Evolutionary conservation across 208 protist genomes (phyloP).

Genomic region (Lotmaria passim): DNA sequence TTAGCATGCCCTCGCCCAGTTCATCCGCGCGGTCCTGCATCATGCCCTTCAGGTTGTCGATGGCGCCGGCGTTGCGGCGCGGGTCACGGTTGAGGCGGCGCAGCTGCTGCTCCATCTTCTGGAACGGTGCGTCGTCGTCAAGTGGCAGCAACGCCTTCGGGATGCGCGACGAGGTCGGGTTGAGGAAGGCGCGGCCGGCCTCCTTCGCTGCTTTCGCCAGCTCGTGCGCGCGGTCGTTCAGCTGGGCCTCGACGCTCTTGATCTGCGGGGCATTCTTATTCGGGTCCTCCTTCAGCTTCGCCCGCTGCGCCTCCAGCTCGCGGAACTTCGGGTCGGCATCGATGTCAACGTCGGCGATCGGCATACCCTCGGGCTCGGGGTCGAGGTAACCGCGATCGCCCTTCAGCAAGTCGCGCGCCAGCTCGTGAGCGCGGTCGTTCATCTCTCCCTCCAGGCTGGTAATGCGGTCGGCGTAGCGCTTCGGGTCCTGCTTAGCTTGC

Average conservation of each 20-base stretch:
- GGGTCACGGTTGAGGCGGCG: conserved; percentile 64
- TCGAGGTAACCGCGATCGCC: conserved; percentile 77
- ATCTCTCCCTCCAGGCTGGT: conserved; percentile 53
- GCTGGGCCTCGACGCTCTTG: conserved; percentile 60
- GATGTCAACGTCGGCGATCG: conserved; percentile 59
- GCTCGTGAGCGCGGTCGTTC: conserved; percentile 66
- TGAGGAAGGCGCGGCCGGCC: conserved; percentile 61
- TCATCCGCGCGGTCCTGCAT: conserved; percentile 77
- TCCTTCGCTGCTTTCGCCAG: conserved; percentile 66
- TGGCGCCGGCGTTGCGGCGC: conserved; percentile 56
- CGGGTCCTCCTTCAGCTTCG: conserved; percentile 69
- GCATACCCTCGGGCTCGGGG: conserved; percentile 75
- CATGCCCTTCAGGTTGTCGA: conserved; percentile 71
- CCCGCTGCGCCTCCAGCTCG: conserved; percentile 65
- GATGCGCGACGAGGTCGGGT: conserved; percentile 56
- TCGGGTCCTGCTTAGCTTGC: conserved; percentile 49
- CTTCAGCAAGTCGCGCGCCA: conserved; percentile 62
- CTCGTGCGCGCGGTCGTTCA: conserved; percentile 76
- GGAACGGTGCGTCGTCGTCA: conserved; percentile 68
- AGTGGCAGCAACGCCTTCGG: conserved; percentile 68
- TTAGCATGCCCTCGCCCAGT: conserved; percentile 62
- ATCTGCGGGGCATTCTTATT: conserved; percentile 55
- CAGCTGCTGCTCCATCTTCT: conserved; percentile 69
- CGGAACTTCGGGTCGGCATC: conserved; percentile 59
- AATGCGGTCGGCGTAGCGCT: conserved; percentile 56